Base-by-base conservation (phyloP, 768 basidiomycete species). In the Boletus sensibilis region DNA sequence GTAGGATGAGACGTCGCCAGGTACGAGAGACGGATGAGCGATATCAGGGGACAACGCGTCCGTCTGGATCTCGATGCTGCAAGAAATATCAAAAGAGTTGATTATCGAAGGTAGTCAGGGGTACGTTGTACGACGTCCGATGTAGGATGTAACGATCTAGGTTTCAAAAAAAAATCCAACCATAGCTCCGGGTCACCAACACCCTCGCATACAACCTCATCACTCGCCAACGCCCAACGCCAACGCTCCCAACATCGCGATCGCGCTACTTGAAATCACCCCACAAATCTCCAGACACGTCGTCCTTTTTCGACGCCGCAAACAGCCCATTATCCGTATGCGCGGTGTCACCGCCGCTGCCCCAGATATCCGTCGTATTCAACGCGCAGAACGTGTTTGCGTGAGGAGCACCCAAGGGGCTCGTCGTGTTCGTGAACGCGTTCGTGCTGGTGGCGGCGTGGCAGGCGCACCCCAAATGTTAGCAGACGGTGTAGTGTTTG, bases 201-300 rank as follows among this genome's bases (percentile, higher is more conserved):
- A 44, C 25, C 18, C 43, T 43, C 16, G 9, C 42, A 23, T 10
- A 21, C 20, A 14, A 21, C 8, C 20, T 7, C 41, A 10, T 9
- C 37, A n/a, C 34, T 14, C 20, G 20, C 39, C 21, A 45, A 18
- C 37, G 16, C 37, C 10, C 25, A 43, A 16, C 18, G 9, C 27
- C 29, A 45, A 27, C 5, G 4, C 27, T 18, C 20, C 10, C 9
- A 1, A 48, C 11, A 3, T 37, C 47, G 3, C 7, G 16, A 23
- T 16, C 38, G 13, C 39, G 3, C 20, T 52, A 92, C 77, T 91
- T 91, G 71, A 90, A 90, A 38, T 85, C 83, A 47, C 89, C 88
- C 91, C 91, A 92, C 47, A 93, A 70, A 71, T 92, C 89, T 8
- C 87, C 89, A 66, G 92, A 92, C 8, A 76, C 84, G 63, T 93